Conservation (phyloP, 2,329 filamentous ascomycete genomes). For the Apiospora aurea region DNA sequence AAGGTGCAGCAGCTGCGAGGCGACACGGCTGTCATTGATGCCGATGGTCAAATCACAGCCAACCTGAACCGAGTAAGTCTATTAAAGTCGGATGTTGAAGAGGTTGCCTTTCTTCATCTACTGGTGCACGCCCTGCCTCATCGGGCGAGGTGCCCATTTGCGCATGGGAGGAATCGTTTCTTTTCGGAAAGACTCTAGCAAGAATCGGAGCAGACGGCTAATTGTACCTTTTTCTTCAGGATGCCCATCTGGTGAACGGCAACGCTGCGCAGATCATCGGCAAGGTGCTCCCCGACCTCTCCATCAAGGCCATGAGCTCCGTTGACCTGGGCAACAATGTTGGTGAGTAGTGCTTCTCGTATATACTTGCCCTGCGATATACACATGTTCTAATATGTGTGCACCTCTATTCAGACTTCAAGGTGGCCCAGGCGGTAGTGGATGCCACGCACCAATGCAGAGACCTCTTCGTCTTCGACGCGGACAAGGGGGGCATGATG, state of each 20-base stretch:
- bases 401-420: conserved; percentile 67
- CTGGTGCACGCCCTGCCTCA: neutral
- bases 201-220: neutral
- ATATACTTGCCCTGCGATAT: neutral
- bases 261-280: conserved; percentile 80
- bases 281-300: conserved; percentile 77
- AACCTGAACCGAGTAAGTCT: conserved; percentile 73
- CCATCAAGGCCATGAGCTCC: conserved; percentile 73
- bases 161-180: neutral
- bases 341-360: conserved; percentile 57
- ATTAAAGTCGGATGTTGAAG: neutral
- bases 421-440: conserved; percentile 78
- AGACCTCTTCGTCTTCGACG: conserved; percentile 76
- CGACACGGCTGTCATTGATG: conserved; percentile 80
- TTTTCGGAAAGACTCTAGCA: neutral
- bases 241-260: conserved; percentile 72
- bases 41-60: conserved; percentile 77
- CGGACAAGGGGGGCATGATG: conserved; percentile 32
- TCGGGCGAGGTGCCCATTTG: neutral
- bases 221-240: conserved; percentile 52
- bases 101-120: neutral
- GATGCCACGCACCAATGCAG: conserved; percentile 85
- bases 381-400: conserved; percentile 28
- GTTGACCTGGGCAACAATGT: conserved; percentile 73
- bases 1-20: conserved; percentile 84